Evolutionary conservation across 345 rosid species (phyloP).

Genomic region (Ricinus communis): DNA sequence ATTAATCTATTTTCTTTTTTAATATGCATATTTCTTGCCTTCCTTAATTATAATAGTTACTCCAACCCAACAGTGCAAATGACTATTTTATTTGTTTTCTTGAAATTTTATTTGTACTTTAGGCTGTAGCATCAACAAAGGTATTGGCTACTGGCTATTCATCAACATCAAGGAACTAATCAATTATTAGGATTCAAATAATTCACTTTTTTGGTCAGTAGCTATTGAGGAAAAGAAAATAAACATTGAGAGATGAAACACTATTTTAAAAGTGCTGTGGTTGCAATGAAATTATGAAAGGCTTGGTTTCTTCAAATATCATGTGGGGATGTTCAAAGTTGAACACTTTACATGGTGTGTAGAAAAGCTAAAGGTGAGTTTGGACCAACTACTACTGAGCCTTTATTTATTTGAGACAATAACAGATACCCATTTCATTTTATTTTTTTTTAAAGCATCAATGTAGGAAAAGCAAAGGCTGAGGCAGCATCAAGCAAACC

Average conservation of each 20-base stretch:
- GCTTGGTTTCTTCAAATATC: background rate
- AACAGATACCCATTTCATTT: too few relatives aligned
- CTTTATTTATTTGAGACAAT: background rate
- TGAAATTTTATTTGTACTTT: too few relatives aligned
- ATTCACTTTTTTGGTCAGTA: background rate
- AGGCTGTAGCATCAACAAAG: too few relatives aligned
- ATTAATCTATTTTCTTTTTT: too few relatives aligned
- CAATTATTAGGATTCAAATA: too few relatives aligned
- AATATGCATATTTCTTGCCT: too few relatives aligned
- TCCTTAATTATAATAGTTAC: too few relatives aligned
- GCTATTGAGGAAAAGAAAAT: background rate
- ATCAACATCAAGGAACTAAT: too few relatives aligned
- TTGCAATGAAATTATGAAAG: background rate
- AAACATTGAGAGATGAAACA: background rate
- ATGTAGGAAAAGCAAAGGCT: background rate
- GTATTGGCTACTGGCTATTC: too few relatives aligned
- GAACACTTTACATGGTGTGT: constrained; percentile 2
- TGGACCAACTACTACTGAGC: background rate
- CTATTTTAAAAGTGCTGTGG: too few relatives aligned
- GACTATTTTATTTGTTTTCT: too few relatives aligned
- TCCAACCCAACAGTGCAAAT: too few relatives aligned
- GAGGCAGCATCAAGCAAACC: background rate
- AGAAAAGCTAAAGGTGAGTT: background rate
- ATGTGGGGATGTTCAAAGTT: background rate
- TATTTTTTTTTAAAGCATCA: background rate